phyloP scores from a whole-genome alignment of 805 yeast species.

The Candida piceae region DNA sequence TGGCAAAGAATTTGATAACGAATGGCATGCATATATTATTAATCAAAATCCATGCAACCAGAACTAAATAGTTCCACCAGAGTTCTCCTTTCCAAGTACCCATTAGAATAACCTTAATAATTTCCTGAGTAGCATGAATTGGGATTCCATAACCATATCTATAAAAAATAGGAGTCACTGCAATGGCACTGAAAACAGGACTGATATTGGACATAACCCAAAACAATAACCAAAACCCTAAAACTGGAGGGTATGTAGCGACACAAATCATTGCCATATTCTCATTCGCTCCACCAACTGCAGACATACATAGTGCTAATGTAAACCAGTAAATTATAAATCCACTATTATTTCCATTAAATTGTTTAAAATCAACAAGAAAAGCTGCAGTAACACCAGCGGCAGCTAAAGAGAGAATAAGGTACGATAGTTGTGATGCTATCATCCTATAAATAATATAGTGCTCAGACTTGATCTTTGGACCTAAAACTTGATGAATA shows the following conservation, averaged over 20 bases:
- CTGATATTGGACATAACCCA: slow-evolving; percentile 60
- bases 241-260: slow-evolving; percentile 45
- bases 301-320: slow-evolving; percentile 54
- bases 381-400: slow-evolving; percentile 55
- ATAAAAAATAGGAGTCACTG: slow-evolving; percentile 46
- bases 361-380: slow-evolving; percentile 46
- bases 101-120: slow-evolving; percentile 48
- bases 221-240: slow-evolving; percentile 61
- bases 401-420: slow-evolving; percentile 45
- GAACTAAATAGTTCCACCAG: slow-evolving; percentile 37
- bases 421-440: slow-evolving; percentile 43
- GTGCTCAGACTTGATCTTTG: slow-evolving; percentile 37
- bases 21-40: not conserved
- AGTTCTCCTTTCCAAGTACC: slow-evolving; percentile 46
- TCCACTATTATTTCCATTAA: slow-evolving; percentile 39
- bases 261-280: slow-evolving; percentile 45
- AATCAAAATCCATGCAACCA: not conserved
- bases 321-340: slow-evolving; percentile 63
- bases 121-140: slow-evolving; percentile 49
- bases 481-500: slow-evolving; percentile 42
- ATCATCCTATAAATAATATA: slow-evolving; percentile 43
- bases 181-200: slow-evolving; percentile 55
- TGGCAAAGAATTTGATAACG: not conserved
- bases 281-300: slow-evolving; percentile 66
- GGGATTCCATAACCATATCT: slow-evolving; percentile 60